Conservation (phyloP, 1,284 basidiomycete genomes). For the Grifola frondosa region DNA sequence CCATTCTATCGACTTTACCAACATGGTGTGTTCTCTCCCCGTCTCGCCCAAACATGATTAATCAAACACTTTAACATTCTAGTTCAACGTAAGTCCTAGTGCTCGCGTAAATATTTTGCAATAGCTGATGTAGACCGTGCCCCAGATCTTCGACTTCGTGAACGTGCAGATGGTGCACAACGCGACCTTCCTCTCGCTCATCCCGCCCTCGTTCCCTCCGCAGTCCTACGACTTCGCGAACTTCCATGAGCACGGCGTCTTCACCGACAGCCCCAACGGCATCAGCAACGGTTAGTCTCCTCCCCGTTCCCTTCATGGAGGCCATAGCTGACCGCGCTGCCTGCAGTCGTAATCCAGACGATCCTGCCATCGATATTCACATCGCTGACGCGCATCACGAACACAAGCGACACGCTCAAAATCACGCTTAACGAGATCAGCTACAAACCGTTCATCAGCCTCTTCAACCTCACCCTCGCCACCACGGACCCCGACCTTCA, state of each 20-base stretch:
- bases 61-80: neutral
- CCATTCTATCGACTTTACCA: conserved; percentile 39
- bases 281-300: conserved; percentile 45
- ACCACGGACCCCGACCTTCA: conserved; percentile 32
- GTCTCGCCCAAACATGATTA: neutral
- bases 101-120: neutral
- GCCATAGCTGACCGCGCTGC: no score
- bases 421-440: conserved; percentile 42
- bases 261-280: conserved; percentile 39
- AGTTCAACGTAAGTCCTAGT: conserved; percentile 15
- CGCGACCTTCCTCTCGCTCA: conserved; percentile 34
- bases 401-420: conserved; percentile 41
- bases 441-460: conserved; percentile 54
- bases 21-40: conserved; percentile 33
- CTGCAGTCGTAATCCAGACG: conserved; percentile 42
- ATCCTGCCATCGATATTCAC: conserved; percentile 45
- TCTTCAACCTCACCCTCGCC: conserved; percentile 47
- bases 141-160: conserved; percentile 48
- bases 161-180: conserved; percentile 57
- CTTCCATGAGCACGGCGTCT: conserved; percentile 50
- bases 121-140: neutral
- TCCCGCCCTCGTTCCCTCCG: conserved; percentile 33
- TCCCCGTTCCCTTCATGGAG: neutral
- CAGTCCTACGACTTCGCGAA: conserved; percentile 47
- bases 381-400: conserved; percentile 41